A percentile compares a stretch with the other conserved stretches of the same genome.
These are phyloP conservation scores for Hibiscus syriacus DNA, from an alignment of 345 rosid genomes.

Conservation along the genomic window DNA sequence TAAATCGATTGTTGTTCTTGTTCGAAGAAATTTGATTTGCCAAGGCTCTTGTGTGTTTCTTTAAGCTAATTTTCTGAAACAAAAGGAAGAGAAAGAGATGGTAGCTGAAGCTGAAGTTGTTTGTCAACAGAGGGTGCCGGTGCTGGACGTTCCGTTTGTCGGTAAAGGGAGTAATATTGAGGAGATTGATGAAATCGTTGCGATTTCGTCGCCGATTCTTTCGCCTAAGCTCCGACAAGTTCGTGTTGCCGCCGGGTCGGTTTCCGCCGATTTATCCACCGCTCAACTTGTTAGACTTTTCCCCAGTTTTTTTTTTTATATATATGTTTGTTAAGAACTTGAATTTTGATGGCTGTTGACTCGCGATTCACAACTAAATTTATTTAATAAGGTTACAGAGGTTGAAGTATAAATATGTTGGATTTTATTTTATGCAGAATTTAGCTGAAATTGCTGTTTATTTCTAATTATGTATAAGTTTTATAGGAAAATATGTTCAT, in stretches of 20 bases:
- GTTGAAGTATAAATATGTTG: neutral
- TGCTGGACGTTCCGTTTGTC: slow-evolving; percentile 39
- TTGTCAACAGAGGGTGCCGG: slow-evolving; percentile 45
- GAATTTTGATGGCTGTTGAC: neutral
- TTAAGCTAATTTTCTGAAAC: neutral
- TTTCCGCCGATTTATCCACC: slow-evolving; percentile 29
- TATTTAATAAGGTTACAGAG: neutral
- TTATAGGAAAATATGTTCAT: neutral
- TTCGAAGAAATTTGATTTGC: neutral
- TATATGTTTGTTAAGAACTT: slow-evolving; percentile 1
- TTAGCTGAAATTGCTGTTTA: neutral
- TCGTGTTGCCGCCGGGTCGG: slow-evolving; percentile 35
- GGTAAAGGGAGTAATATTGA: slow-evolving; percentile 20
- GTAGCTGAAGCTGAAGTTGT: slow-evolving; percentile 60
- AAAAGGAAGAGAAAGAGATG: slow-evolving; percentile 25
- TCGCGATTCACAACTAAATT: neutral
- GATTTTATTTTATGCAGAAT: neutral
- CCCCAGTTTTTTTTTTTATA: neutral
- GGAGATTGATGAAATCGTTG: slow-evolving; percentile 25
- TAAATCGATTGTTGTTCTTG: neutral
- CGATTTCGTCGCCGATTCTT: slow-evolving; percentile 26
- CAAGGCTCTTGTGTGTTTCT: neutral
- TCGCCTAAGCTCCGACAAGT: slow-evolving; percentile 29
- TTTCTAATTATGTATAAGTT: neutral
- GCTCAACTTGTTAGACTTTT: slow-evolving; percentile 36